These are phyloP conservation scores for Xylaria hypoxylon DNA, from an alignment of 2,329 filamentous ascomycete species.

Conservation along the genomic window DNA sequence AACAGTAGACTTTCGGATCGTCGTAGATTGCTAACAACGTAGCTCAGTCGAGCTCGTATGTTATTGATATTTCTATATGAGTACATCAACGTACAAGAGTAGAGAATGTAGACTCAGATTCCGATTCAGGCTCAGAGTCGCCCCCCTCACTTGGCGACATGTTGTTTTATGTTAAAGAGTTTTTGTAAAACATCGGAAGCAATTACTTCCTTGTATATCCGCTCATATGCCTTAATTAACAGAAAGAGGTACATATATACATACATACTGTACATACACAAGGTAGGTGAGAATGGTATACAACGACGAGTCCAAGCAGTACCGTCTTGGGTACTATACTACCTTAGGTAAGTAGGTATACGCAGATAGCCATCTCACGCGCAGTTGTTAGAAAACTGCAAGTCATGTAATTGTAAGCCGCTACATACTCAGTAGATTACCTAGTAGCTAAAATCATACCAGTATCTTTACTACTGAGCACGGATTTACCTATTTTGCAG, in stretches of 20 bases:
- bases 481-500: too few species aligned
- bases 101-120: too few species aligned
- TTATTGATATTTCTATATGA: background rate
- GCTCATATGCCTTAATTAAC: background rate
- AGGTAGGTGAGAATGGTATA: background rate
- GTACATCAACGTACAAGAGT: background rate
- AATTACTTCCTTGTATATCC: background rate
- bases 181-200: too few species aligned
- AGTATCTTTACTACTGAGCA: too few species aligned
- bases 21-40: background rate
- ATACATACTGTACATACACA: background rate
- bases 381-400: background rate
- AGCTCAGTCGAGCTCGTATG: background rate
- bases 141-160: background rate
- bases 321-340: background rate
- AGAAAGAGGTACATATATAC: background rate
- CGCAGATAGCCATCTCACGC: background rate
- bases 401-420: too few species aligned
- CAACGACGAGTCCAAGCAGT: background rate
- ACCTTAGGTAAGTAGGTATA: too few species aligned
- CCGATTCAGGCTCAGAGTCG: background rate
- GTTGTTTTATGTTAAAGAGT: background rate
- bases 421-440: too few species aligned
- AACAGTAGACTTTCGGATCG: constrained; percentile 1
- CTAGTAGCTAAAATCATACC: too few species aligned